Base-by-base conservation (phyloP, 73 alveolate genomes). In the Paraurostyla sp. region DNA sequence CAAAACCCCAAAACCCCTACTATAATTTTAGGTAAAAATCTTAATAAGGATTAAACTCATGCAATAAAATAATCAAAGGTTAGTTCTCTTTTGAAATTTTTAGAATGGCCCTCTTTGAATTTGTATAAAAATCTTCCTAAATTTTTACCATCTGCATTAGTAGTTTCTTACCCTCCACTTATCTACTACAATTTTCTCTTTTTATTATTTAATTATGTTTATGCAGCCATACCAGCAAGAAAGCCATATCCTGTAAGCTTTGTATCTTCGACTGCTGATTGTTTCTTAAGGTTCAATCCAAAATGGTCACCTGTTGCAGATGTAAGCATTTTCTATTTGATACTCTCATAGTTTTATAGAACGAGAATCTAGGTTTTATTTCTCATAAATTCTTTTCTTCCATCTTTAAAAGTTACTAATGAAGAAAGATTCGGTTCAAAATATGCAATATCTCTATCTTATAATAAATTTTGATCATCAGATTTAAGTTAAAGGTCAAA, bases 41-140 rank as follows among this genome's bases (percentile, higher is more conserved):
- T n/a, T 6, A 54, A 7, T n/a, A 54, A 13, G 22, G 22, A 54
- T 15, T 16, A 60, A 25, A 35, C 33, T 65, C 82, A 65, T 35
- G 82, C 32, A 38, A 38, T 65, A 38, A 73, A 73, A 45, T 73
- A 73, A 46, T 73, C 86, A 36, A 73, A 78, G 13, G 30, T 81
- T 40, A 81, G 42, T 58, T 81, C 91, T 65, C 91, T 81, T 38
- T 81, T 81, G 71, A 81, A 81, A 52, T 81, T 81, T 52, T 81
- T 81, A 18, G 83, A 57, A 45, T 81, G 91, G 0, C 91, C 91
- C 32, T 81, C 91, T 30, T 56, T 81, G 71, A 81, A 81, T 59
- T 81, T 81, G 49, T 40, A 81, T 2, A 32, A 9, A 43, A 81
- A 81, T 59, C 82, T 81, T 0, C 91, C 91, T 11, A 11, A 1